Conservation (phyloP, 2,329 filamentous ascomycete species). For the Pseudocercospora crystallina region DNA sequence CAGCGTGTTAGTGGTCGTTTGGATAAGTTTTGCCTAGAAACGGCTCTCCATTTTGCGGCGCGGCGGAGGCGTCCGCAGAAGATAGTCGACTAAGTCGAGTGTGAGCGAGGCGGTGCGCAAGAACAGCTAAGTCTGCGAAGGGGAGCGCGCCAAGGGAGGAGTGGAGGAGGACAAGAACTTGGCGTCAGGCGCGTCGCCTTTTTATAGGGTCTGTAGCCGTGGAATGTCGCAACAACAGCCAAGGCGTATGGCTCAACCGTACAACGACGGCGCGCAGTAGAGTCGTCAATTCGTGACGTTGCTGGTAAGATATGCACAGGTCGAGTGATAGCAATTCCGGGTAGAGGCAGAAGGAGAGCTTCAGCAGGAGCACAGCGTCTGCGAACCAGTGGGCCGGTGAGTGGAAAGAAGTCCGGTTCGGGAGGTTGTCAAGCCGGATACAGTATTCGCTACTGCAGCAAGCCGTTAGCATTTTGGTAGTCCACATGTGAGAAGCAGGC, state of each 20-base stretch:
- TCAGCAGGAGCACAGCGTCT: constrained; percentile 5
- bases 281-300: background rate
- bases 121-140: constrained; percentile 9
- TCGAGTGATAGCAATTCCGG: constrained; percentile 1
- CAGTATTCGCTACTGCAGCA: constrained; percentile 3
- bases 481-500: background rate
- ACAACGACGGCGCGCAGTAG: background rate
- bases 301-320: background rate
- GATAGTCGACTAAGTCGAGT: constrained; percentile 1
- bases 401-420: constrained; percentile 4
- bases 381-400: constrained; percentile 11
- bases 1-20: background rate
- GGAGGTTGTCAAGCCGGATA: constrained; percentile 10
- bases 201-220: constrained; percentile 8
- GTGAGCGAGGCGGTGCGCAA: constrained; percentile 6
- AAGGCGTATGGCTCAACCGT: background rate
- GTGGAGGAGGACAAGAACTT: constrained; percentile 14
- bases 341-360: too few species aligned
- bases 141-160: constrained; percentile 5
- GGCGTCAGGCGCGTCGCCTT: constrained; percentile 4
- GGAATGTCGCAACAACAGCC: constrained; percentile 1
- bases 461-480: background rate
- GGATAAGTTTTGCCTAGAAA: constrained; percentile 10
- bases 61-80: constrained; percentile 5
- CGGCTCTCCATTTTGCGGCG: constrained; percentile 22